phyloP scores from a whole-genome alignment of 441 rosid species.

The Adansonia gregorii region DNA sequence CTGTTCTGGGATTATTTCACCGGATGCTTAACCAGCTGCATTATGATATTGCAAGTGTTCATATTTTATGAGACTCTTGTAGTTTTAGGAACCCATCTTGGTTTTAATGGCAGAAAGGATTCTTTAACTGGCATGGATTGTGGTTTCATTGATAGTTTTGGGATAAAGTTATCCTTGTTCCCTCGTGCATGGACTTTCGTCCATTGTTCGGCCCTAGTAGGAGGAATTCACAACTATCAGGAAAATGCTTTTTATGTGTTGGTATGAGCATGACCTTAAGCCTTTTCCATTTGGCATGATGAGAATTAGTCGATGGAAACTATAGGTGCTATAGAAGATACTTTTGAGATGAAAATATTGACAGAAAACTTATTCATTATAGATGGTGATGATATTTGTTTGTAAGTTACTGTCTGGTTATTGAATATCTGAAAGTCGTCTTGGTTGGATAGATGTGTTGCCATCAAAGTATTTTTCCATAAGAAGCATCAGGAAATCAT shows the following conservation, averaged over 20 bases:
- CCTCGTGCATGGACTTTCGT: slow-evolving; percentile 1
- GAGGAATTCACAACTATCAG: background rate
- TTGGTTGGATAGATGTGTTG: background rate
- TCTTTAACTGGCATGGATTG: slow-evolving; percentile 3
- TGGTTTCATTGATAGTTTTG: background rate
- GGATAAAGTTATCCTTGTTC: background rate
- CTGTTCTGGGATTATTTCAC: background rate
- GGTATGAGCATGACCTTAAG: background rate
- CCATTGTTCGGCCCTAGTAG: background rate
- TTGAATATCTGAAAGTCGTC: background rate
- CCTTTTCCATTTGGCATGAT: background rate
- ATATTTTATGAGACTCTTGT: slow-evolving; percentile 14
- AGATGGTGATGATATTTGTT: background rate
- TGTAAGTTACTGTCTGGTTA: background rate
- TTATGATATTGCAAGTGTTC: background rate
- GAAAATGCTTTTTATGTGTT: background rate
- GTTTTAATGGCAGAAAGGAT: background rate
- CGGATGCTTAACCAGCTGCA: background rate
- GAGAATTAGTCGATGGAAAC: background rate
- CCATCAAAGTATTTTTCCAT: background rate
- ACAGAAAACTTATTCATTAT: background rate
- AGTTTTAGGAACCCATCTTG: slow-evolving; percentile 15
- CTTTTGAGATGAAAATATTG: slow-evolving; percentile 1
- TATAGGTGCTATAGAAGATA: background rate
- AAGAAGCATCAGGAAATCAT: background rate